Conservation (phyloP, 148 eudicot genomes). For the Camellia granthamiana region DNA sequence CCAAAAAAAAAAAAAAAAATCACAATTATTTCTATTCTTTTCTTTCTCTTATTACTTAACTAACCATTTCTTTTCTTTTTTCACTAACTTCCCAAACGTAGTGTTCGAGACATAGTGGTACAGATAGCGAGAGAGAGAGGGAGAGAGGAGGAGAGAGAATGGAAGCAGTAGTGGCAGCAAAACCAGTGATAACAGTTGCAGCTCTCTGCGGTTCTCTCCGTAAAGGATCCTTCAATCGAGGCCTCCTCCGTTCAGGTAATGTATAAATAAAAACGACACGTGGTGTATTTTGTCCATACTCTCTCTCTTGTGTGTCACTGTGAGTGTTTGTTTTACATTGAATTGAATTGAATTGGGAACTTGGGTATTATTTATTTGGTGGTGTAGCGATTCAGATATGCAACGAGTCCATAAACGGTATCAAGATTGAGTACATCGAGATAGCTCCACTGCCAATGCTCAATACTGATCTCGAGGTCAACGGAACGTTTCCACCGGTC, state of each 20-base stretch:
- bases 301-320: too few species aligned
- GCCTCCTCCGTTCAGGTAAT: constrained; percentile 74
- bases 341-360: background rate
- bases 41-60: too few species aligned
- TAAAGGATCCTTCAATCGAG: constrained; percentile 65
- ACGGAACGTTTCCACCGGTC: constrained; percentile 53
- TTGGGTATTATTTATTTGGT: background rate
- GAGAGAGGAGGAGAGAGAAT: constrained; percentile 8
- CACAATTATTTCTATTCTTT: too few species aligned
- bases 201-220: constrained; percentile 87
- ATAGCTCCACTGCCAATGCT: constrained; percentile 72
- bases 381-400: constrained; percentile 51
- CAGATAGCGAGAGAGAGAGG: too few species aligned
- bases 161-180: constrained; percentile 26
- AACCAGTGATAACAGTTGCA: constrained; percentile 57
- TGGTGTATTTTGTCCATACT: too few species aligned
- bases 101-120: too few species aligned
- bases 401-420: constrained; percentile 42
- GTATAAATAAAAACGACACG: too few species aligned
- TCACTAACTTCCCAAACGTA: too few species aligned
- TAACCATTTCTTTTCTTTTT: too few species aligned
- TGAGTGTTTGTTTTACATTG: too few species aligned
- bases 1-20: too few species aligned
- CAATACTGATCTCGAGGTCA: constrained; percentile 78
- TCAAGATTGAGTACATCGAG: constrained; percentile 66